phyloP scores from a whole-genome alignment of 352 stramenopile genomes.

The Phytopythium ostracodes region DNA sequence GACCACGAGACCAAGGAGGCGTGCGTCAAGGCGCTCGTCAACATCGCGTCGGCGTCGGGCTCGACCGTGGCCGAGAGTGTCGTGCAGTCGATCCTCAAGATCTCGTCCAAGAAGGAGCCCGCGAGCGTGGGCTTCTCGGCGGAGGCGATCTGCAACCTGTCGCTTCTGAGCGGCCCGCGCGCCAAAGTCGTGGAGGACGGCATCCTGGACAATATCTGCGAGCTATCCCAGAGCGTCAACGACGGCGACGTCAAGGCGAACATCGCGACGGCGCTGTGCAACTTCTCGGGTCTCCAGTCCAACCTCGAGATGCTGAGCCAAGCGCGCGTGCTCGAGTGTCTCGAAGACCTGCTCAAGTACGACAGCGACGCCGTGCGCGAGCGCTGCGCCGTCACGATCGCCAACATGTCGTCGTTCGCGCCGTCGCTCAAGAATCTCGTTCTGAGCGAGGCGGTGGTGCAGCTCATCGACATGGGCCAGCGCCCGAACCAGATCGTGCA shows the following conservation, averaged over 20 bases:
- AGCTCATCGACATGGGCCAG: conserved; percentile 58
- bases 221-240: conserved; percentile 39
- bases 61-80: conserved; percentile 64
- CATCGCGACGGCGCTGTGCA: conserved; percentile 70
- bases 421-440: conserved; percentile 63
- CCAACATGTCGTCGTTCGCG: conserved; percentile 68
- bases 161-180: conserved; percentile 55
- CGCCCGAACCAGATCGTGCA: conserved; percentile 48
- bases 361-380: conserved; percentile 65
- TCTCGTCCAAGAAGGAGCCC: conserved; percentile 62
- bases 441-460: conserved; percentile 53
- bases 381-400: conserved; percentile 66
- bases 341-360: conserved; percentile 71
- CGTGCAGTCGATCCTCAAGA: conserved; percentile 74
- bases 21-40: conserved; percentile 83
- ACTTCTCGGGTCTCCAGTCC: conserved; percentile 64
- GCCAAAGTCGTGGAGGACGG: conserved; percentile 77
- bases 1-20: conserved; percentile 81
- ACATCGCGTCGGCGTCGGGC: conserved; percentile 70
- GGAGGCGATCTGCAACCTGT: conserved; percentile 78
- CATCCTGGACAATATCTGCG: conserved; percentile 72
- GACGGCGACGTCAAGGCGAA: conserved; percentile 49
- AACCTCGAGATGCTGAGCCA: conserved; percentile 73
- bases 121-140: conserved; percentile 53
- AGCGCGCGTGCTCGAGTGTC: conserved; percentile 59